A percentile compares a stretch with the other conserved stretches of the same genome.
phyloP scores from a whole-genome alignment of 2,329 filamentous ascomycete genomes.

The Helotiales sp. region DNA sequence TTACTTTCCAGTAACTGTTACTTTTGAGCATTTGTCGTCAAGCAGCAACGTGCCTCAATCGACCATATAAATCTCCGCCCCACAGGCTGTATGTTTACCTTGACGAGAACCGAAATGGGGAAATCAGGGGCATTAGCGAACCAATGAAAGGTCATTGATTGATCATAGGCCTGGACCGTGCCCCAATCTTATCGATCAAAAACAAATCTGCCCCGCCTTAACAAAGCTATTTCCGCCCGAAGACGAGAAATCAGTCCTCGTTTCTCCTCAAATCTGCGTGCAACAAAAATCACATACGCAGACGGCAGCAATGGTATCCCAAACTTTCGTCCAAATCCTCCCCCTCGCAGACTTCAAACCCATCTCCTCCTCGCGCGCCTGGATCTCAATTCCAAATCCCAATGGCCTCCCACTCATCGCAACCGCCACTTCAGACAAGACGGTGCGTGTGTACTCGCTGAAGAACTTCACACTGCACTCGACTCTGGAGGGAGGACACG shows the following conservation, averaged over 20 bases:
- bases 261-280: neutral
- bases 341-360: constrained; percentile 43
- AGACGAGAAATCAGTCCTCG: neutral
- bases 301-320: constrained; percentile 9
- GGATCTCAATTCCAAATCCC: constrained; percentile 85
- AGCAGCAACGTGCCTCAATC: no score
- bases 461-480: constrained; percentile 79
- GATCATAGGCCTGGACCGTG: neutral
- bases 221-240: neutral
- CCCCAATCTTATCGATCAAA: constrained; percentile 8
- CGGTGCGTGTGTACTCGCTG: constrained; percentile 88
- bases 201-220: constrained; percentile 1
- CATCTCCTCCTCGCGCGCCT: constrained; percentile 74
- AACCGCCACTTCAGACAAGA: constrained; percentile 84
- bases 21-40: no score
- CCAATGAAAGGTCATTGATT: neutral
- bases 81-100: constrained; percentile 5
- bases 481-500: constrained; percentile 83
- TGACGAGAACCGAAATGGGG: neutral
- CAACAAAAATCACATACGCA: neutral
- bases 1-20: no score
- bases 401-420: constrained; percentile 80
- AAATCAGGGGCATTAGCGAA: neutral
- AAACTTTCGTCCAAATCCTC: constrained; percentile 6
- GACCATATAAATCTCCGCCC: no score